Conservation (phyloP, 805 yeast species). For the Saturnispora hagleri region DNA sequence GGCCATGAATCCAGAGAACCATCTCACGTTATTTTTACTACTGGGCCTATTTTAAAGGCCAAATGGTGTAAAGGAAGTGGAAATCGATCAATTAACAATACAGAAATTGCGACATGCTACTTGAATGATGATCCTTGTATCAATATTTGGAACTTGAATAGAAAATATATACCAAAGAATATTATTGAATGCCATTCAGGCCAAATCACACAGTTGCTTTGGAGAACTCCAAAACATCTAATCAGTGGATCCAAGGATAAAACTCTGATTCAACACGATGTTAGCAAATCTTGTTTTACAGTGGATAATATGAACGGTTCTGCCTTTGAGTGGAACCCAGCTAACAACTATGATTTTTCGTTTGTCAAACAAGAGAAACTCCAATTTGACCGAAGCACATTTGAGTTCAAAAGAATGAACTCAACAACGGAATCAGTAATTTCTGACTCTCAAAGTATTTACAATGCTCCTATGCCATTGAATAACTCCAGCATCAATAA, state of each 20-base stretch:
- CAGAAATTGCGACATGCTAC: constrained; percentile 67
- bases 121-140: constrained; percentile 64
- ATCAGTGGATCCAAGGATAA: constrained; percentile 47
- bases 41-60: constrained; percentile 72
- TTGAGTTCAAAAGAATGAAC: constrained; percentile 11
- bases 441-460: constrained; percentile 3
- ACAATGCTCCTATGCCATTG: neutral
- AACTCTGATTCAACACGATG: constrained; percentile 38
- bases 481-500: neutral
- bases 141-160: constrained; percentile 57
- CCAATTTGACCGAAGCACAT: constrained; percentile 29
- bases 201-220: constrained; percentile 48
- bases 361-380: constrained; percentile 42
- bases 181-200: constrained; percentile 40
- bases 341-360: constrained; percentile 36
- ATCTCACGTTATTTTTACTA: constrained; percentile 60
- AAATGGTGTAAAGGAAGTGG: constrained; percentile 50
- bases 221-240: constrained; percentile 37
- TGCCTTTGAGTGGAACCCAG: constrained; percentile 49
- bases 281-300: constrained; percentile 33
- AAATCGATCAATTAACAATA: constrained; percentile 35
- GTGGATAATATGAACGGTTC: constrained; percentile 44
- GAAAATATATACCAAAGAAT: constrained; percentile 64
- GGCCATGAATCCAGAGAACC: constrained; percentile 40
- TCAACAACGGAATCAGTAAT: constrained; percentile 1